These are phyloP conservation scores for Macrotyloma uniflorum DNA, from an alignment of 306 rosid species.

Conservation along the genomic window DNA sequence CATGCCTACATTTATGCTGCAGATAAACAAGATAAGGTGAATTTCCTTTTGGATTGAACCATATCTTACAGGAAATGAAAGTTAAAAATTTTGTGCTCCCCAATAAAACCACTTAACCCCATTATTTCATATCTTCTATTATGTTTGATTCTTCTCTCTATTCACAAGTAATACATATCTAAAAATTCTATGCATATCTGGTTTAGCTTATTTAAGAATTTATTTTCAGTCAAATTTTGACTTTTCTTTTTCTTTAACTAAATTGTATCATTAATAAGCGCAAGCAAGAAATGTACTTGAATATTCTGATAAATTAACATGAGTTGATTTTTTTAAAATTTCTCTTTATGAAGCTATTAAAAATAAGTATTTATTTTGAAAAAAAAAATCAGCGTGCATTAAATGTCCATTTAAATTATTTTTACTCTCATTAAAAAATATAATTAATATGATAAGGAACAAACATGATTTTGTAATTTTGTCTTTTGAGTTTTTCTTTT, in stretches of 20 bases:
- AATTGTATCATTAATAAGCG: neutral
- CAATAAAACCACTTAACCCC: constrained; percentile 12
- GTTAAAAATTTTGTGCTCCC: neutral
- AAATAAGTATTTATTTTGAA: too few relatives aligned
- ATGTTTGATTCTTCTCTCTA: neutral
- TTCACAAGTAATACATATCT: neutral
- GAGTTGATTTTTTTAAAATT: too few relatives aligned
- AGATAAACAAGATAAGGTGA: neutral
- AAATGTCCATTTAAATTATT: neutral
- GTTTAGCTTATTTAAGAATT: neutral
- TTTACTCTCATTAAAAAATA: too few relatives aligned
- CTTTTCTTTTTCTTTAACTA: too few relatives aligned
- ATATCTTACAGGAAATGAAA: constrained; percentile 38
- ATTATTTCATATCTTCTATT: neutral
- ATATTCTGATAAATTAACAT: neutral
- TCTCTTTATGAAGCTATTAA: neutral
- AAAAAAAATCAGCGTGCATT: neutral
- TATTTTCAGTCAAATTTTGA: neutral
- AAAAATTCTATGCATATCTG: neutral
- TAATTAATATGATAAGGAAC: too few relatives aligned
- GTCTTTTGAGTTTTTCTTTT: neutral
- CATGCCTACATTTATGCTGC: neutral
- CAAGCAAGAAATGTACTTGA: neutral
- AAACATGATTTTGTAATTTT: too few relatives aligned
- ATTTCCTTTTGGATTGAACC: neutral